A percentile compares a stretch with the other conserved stretches of the same genome.
Evolutionary conservation across 2,329 filamentous ascomycete species (phyloP).

Genomic region (Sclerotinia nivalis): DNA sequence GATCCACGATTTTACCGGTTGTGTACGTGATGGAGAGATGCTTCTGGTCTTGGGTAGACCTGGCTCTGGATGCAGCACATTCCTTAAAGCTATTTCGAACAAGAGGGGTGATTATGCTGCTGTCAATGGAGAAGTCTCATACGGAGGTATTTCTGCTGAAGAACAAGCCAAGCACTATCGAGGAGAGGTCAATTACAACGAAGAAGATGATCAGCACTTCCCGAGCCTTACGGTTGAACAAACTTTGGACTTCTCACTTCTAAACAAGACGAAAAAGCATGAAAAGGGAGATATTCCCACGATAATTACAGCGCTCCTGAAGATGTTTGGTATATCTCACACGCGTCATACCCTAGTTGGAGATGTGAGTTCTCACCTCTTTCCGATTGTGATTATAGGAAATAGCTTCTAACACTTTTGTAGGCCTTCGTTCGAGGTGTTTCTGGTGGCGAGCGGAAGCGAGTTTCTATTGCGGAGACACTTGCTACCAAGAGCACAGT

Average conservation of each 20-base stretch:
- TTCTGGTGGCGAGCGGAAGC: constrained; percentile 77
- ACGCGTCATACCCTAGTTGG: constrained; percentile 74
- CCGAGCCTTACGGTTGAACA: constrained; percentile 75
- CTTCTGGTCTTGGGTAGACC: constrained; percentile 72
- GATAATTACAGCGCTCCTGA: constrained; percentile 69
- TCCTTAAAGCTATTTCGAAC: constrained; percentile 74
- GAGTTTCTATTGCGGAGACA: constrained; percentile 77
- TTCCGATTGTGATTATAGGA: constrained; percentile 28
- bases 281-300: constrained; percentile 64
- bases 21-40: constrained; percentile 69
- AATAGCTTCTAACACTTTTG: constrained; percentile 16
- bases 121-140: constrained; percentile 69
- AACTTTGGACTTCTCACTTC: constrained; percentile 72
- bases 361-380: constrained; percentile 54
- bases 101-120: constrained; percentile 64
- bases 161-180: constrained; percentile 66
- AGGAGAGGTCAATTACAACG: constrained; percentile 77
- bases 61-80: constrained; percentile 74
- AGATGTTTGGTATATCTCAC: constrained; percentile 77
- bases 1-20: constrained; percentile 67
- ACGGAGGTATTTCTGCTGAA: constrained; percentile 68
- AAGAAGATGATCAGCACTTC: constrained; percentile 75
- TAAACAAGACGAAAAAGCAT: constrained; percentile 72
- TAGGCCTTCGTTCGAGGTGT: constrained; percentile 63
- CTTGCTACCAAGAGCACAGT: constrained; percentile 72